Percentiles rank a stretch among this genome's conserved stretches.
phyloP scores from a whole-genome alignment of 768 basidiomycete genomes.

The Candolleomyces eurysporus region DNA sequence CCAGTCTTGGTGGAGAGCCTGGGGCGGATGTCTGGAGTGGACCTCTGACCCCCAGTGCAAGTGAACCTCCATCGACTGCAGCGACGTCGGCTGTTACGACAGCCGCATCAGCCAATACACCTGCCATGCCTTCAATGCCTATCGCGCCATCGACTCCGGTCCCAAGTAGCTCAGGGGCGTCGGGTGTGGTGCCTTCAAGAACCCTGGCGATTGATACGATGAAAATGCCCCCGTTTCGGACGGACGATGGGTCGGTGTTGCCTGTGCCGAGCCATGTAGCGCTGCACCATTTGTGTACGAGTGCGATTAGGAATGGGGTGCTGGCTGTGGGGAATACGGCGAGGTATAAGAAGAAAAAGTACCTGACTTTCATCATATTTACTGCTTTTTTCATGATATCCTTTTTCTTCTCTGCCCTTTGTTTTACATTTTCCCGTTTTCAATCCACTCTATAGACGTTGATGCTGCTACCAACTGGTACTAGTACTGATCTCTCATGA shows the following conservation, averaged over 20 bases:
- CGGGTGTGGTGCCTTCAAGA: slow-evolving; percentile 24
- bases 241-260: slow-evolving; percentile 87
- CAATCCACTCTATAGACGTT: too few species aligned
- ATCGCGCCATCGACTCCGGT: not conserved
- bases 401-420: too few species aligned
- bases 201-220: slow-evolving; percentile 33
- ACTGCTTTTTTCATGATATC: too few species aligned
- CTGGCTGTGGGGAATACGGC: slow-evolving; percentile 91
- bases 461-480: too few species aligned
- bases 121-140: slow-evolving; percentile 6
- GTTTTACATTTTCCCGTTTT: too few species aligned
- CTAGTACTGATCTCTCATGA: too few species aligned
- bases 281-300: slow-evolving; percentile 91
- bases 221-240: slow-evolving; percentile 44
- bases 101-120: not conserved
- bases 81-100: slow-evolving; percentile 10
- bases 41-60: not conserved
- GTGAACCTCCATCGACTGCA: not conserved
- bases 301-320: slow-evolving; percentile 91
- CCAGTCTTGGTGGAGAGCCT: slow-evolving; percentile 3
- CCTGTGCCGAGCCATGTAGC: slow-evolving; percentile 94
- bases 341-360: slow-evolving; percentile 91
- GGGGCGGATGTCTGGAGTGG: not conserved
- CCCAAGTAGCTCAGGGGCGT: not conserved
- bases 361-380: slow-evolving; percentile 48